Base-by-base conservation (phyloP, 2,329 filamentous ascomycete species). In the Hymenoscyphus scutula region DNA sequence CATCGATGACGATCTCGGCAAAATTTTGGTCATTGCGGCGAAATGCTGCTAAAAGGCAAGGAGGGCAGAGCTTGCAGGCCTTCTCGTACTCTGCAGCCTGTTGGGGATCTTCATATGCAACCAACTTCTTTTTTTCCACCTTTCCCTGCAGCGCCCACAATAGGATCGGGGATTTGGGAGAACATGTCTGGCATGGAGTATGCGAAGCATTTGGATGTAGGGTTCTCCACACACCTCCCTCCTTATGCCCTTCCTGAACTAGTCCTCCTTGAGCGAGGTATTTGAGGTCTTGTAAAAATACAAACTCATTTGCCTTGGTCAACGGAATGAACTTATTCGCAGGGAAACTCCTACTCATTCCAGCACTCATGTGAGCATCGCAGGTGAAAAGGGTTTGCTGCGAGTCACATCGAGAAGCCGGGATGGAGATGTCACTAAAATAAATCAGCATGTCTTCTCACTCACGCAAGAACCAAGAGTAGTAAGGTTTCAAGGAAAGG, bases 41-140 rank as follows among this genome's bases (percentile, higher is more conserved):
- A 51, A 13, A 51, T 23, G n/a, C 19, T 51, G 45, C 45, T 23
- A 11, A 51, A 13, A 51, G 23, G 7, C 7, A 11, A 25, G 19
- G 10, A 13, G 45, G 8, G 8, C 19, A 23, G 8, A 7, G 10
- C 48, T 74, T 74, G 5, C 72, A 69, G 10, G 69, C 69, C 19
- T 54, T 62, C 2, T 62, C 45, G 6, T 56, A 60, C 4, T 67
- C 71, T 78, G 78, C 81, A 27, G 73, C 67, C 13, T 78, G 61
- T 3, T 61, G 60, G 2, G 79, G 79, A 7, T 68, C 69, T 2
- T 51, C 45, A 10, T 23, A 51, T 25, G 45, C n/a, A 23, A 11
- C 13, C n/a, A 51, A 23, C 13, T 51, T 51, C 5, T 74, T 74
- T 23, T 81, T 68, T 38, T 73, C 74, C 4, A 71, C 69, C 13